Percentiles rank a stretch among this genome's conserved stretches.
These are phyloP conservation scores for Hanseniaspora pseudoguilliermondii DNA, from an alignment of 805 yeast genomes.

Conservation along the genomic window DNA sequence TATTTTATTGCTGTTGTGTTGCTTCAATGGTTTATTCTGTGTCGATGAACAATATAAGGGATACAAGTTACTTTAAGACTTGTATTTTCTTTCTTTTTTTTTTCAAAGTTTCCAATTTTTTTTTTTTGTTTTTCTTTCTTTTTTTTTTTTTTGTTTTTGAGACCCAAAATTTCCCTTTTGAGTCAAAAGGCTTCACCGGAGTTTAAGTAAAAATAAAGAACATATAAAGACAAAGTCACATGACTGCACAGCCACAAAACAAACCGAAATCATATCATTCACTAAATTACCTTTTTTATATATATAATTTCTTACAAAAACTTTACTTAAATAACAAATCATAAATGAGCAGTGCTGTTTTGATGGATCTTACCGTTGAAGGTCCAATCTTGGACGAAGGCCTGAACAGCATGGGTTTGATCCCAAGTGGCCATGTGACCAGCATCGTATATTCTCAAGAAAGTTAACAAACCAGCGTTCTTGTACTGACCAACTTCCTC, in stretches of 20 bases:
- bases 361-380: conserved; percentile 10
- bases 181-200: too few species aligned
- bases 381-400: conserved; percentile 79
- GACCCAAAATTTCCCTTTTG: conserved; percentile 8
- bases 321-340: conserved; percentile 38
- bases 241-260: too few species aligned
- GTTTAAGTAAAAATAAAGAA: too few species aligned
- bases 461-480: conserved; percentile 58
- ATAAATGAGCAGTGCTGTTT: conserved; percentile 11
- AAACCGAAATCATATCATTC: too few species aligned
- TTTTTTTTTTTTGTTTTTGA: conserved; percentile 21
- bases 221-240: too few species aligned
- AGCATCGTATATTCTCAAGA: conserved; percentile 72
- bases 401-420: conserved; percentile 66
- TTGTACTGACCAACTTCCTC: conserved; percentile 56
- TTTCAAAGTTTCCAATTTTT: conserved; percentile 20
- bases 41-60: too few species aligned
- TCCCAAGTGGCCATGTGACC: conserved; percentile 96
- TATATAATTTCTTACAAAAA: conserved; percentile 29
- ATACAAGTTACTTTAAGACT: neutral
- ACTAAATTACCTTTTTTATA: conserved; percentile 14
- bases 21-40: too few species aligned
- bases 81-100: neutral
- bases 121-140: conserved; percentile 20
- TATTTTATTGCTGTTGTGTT: neutral